Conservation (phyloP, 805 yeast genomes). For the Candida oleophila region DNA sequence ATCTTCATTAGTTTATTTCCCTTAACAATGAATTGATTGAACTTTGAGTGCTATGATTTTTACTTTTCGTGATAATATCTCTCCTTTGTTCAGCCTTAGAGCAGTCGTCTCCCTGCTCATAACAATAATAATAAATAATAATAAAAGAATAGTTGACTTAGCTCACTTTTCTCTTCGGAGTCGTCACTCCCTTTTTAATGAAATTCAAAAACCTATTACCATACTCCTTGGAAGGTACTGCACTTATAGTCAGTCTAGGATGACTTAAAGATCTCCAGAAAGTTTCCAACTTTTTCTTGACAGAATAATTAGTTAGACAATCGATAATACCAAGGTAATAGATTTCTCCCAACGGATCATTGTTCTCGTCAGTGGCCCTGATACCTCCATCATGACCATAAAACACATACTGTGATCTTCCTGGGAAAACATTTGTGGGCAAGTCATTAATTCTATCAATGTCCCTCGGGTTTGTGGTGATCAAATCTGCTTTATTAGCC, state of each 20-base stretch:
- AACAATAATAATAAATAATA: too few relatives aligned
- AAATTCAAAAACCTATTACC: conserved; percentile 83
- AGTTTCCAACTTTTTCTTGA: conserved; percentile 78
- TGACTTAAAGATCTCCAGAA: conserved; percentile 76
- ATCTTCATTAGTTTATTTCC: too few relatives aligned
- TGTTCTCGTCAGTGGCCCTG: conserved; percentile 62
- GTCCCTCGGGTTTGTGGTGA: conserved; percentile 46
- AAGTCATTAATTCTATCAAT: conserved; percentile 41
- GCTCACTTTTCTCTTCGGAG: conserved; percentile 11
- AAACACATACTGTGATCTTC: conserved; percentile 55
- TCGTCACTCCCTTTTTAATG: conserved; percentile 40
- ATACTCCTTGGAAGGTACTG: conserved; percentile 87
- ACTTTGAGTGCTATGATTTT: too few relatives aligned
- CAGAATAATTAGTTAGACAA: conserved; percentile 79
- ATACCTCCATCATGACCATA: conserved; percentile 86
- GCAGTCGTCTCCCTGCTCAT: too few relatives aligned
- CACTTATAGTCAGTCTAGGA: conserved; percentile 70
- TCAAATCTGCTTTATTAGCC: conserved; percentile 34
- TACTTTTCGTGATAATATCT: too few relatives aligned
- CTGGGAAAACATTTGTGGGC: conserved; percentile 44
- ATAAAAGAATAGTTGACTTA: too few relatives aligned
- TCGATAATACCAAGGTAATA: conserved; percentile 94
- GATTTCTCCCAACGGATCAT: conserved; percentile 62
- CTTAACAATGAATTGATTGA: too few relatives aligned
- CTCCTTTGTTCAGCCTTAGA: too few relatives aligned